Percentiles rank a stretch among this genome's conserved stretches.
These are phyloP conservation scores for Populus hybrid DNA, from an alignment of 441 rosid species.

Conservation along the genomic window DNA sequence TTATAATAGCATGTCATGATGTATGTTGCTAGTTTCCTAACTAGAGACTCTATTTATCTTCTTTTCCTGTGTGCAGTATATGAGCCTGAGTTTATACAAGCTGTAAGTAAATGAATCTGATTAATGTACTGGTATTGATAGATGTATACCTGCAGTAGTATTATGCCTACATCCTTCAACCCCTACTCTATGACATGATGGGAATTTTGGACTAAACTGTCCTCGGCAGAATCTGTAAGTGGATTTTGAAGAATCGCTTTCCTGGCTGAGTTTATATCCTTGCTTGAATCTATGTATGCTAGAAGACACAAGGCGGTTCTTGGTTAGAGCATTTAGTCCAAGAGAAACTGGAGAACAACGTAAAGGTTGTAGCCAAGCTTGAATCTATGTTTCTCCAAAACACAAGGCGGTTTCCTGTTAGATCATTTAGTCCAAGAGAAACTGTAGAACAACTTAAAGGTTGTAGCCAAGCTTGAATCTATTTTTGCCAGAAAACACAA, in stretches of 20 bases:
- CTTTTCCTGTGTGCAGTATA: slow-evolving; percentile 3
- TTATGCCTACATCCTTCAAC: slow-evolving; percentile 7
- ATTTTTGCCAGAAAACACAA: too few species aligned
- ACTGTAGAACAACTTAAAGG: too few species aligned
- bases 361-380: neutral
- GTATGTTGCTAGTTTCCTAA: slow-evolving; percentile 11
- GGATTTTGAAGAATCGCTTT: neutral
- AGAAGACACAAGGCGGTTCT: neutral
- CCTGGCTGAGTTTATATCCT: neutral
- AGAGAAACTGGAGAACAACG: neutral
- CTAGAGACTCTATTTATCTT: neutral
- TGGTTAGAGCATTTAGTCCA: neutral
- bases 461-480: too few species aligned
- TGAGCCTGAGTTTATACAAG: slow-evolving; percentile 1
- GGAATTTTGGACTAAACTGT: slow-evolving; percentile 8
- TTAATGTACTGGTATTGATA: slow-evolving; percentile 15
- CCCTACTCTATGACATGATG: slow-evolving; percentile 8
- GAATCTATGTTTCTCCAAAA: too few species aligned
- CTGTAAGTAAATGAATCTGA: slow-evolving; percentile 11
- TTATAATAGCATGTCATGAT: slow-evolving; percentile 3
- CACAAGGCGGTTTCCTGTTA: too few species aligned
- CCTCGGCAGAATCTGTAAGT: slow-evolving; percentile 3
- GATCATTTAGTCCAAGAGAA: too few species aligned
- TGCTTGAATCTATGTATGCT: neutral
- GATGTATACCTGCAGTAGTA: slow-evolving; percentile 14